These are phyloP conservation scores for Cryptomeria japonica DNA, from an alignment of 75 land plant genomes.

Conservation along the genomic window DNA sequence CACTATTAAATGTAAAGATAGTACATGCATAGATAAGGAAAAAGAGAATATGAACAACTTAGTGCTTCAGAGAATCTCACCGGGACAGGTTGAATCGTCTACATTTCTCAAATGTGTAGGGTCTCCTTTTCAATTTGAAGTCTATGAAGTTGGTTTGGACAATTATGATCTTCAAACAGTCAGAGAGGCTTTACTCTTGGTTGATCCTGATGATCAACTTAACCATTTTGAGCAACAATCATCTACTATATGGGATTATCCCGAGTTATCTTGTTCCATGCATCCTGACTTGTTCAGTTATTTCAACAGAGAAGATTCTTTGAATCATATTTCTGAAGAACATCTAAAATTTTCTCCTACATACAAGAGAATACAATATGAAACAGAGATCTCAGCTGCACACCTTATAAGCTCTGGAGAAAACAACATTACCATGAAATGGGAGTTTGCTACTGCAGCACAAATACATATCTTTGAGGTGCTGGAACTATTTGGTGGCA, in stretches of 20 bases:
- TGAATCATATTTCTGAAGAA: neutral
- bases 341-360: neutral
- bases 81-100: neutral
- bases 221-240: neutral
- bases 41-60: neutral
- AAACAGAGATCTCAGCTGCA: neutral
- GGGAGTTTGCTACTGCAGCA: neutral
- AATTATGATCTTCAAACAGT: constrained; percentile 3
- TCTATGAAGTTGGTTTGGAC: constrained; percentile 8
- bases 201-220: neutral
- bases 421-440: neutral
- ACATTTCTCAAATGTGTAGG: neutral
- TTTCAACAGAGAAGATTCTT: constrained; percentile 4
- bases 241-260: neutral
- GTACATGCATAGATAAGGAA: neutral
- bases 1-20: neutral
- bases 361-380: neutral
- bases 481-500: neutral
- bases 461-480: neutral
- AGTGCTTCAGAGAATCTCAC: neutral
- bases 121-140: constrained; percentile 9
- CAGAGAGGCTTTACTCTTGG: neutral
- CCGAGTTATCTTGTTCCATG: neutral
- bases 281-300: neutral
- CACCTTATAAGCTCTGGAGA: neutral